Conservation (phyloP, 2,329 filamentous ascomycete genomes). For the Diaporthe ampelina region DNA sequence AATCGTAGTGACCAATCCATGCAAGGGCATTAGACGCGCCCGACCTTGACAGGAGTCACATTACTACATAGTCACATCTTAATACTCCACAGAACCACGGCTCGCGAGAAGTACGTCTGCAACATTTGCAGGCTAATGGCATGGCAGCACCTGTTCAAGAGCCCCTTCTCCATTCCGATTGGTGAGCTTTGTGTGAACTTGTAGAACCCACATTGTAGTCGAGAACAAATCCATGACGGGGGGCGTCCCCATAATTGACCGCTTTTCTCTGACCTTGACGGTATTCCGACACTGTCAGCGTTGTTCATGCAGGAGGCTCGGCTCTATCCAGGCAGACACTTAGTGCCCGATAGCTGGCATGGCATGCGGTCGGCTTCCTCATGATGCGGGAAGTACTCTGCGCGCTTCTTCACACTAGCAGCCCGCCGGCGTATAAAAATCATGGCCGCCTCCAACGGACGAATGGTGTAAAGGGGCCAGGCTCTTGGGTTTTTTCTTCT, state of each 20-base stretch:
- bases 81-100: not conserved
- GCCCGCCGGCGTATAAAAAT: not conserved
- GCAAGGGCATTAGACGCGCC: not conserved
- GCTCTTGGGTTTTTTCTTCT: not conserved
- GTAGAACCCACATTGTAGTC: not conserved
- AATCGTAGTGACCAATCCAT: not conserved
- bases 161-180: not conserved
- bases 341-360: not conserved
- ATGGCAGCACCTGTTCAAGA: not conserved
- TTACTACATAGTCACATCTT: not conserved
- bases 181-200: not conserved
- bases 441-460: not conserved
- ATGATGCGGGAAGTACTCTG: not conserved
- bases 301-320: too few relatives aligned
- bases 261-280: not conserved
- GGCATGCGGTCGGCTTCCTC: not conserved
- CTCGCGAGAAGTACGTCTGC: conserved; percentile 10
- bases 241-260: not conserved
- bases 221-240: not conserved
- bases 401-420: too few relatives aligned
- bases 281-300: not conserved
- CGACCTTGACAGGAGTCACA: not conserved
- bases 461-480: not conserved
- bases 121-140: not conserved
- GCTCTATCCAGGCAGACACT: too few relatives aligned